Percentiles rank a stretch among this genome's conserved stretches.
These are phyloP conservation scores for Hypoxylon sp. DNA, from an alignment of 2,329 filamentous ascomycete species.

Conservation along the genomic window DNA sequence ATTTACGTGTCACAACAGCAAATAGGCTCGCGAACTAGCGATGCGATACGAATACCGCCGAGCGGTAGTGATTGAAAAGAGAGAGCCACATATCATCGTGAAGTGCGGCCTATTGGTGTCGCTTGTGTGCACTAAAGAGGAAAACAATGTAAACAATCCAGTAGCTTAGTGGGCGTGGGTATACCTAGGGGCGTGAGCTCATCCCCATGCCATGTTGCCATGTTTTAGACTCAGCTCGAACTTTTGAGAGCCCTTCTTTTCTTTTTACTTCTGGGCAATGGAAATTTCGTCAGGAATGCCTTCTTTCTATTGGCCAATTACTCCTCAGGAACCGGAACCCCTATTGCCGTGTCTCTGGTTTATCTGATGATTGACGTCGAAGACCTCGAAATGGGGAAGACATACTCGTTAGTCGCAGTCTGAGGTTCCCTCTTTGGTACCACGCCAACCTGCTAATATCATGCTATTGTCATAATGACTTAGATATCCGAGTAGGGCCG, in stretches of 20 bases:
- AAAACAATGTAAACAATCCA: neutral
- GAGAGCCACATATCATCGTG: slow-evolving; percentile 6
- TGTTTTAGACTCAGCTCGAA: slow-evolving; percentile 29
- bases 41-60: slow-evolving; percentile 38
- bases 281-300: slow-evolving; percentile 13
- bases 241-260: slow-evolving; percentile 12
- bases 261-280: slow-evolving; percentile 20
- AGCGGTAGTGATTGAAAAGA: slow-evolving; percentile 4
- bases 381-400: slow-evolving; percentile 32
- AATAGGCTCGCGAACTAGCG: slow-evolving; percentile 41
- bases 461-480: slow-evolving; percentile 34
- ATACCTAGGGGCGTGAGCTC: slow-evolving; percentile 10
- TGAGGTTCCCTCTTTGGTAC: slow-evolving; percentile 31
- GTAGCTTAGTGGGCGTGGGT: slow-evolving; percentile 5
- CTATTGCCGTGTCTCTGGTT: slow-evolving; percentile 37
- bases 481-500: slow-evolving; percentile 17
- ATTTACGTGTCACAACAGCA: slow-evolving; percentile 42
- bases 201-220: slow-evolving; percentile 5
- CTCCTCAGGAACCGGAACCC: slow-evolving; percentile 29
- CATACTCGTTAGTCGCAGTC: slow-evolving; percentile 30
- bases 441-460: neutral
- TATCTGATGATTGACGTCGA: slow-evolving; percentile 41
- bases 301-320: slow-evolving; percentile 15
- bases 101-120: slow-evolving; percentile 1
- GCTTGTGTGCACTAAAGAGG: slow-evolving; percentile 3